phyloP scores from a whole-genome alignment of 2,329 filamentous ascomycete species.

The Fusarium aywerte region DNA sequence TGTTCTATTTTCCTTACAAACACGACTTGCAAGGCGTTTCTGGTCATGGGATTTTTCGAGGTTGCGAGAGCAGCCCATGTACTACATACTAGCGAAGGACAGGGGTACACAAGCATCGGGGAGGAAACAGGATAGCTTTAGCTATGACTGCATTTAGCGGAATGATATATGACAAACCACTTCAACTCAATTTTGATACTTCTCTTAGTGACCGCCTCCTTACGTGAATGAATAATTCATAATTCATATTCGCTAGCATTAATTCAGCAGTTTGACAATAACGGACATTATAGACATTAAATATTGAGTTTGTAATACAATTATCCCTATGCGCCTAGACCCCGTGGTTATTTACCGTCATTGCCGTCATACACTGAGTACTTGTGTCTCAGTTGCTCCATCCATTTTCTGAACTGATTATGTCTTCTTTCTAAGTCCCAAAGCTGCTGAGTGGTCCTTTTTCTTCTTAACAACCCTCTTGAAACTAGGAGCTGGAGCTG shows the following conservation, averaged over 20 bases:
- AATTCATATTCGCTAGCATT: too few species aligned
- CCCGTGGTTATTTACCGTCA: not conserved
- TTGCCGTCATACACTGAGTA: not conserved
- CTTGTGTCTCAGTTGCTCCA: rapidly evolving
- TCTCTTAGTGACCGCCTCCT: rapidly evolving
- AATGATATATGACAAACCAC: constrained; percentile 23
- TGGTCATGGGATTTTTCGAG: not conserved
- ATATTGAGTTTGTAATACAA: not conserved
- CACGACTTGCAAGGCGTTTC: constrained; percentile 37
- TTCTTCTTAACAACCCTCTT: constrained; percentile 86
- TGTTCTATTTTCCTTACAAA: constrained; percentile 23
- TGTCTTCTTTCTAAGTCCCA: constrained; percentile 92
- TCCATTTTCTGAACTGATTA: constrained; percentile 58
- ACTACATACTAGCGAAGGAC: constrained; percentile 7
- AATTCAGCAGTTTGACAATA: too few species aligned
- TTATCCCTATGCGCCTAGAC: not conserved
- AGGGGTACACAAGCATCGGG: constrained; percentile 10
- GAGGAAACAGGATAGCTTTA: not conserved
- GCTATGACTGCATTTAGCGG: constrained; percentile 9
- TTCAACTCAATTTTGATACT: not conserved
- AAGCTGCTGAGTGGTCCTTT: constrained; percentile 77
- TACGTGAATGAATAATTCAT: rapidly evolving
- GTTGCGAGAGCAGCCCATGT: constrained; percentile 12
- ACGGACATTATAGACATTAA: too few species aligned
- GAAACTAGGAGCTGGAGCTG: constrained; percentile 60